Conservation (phyloP, 768 basidiomycete species). For the Tremella fuciformis region DNA sequence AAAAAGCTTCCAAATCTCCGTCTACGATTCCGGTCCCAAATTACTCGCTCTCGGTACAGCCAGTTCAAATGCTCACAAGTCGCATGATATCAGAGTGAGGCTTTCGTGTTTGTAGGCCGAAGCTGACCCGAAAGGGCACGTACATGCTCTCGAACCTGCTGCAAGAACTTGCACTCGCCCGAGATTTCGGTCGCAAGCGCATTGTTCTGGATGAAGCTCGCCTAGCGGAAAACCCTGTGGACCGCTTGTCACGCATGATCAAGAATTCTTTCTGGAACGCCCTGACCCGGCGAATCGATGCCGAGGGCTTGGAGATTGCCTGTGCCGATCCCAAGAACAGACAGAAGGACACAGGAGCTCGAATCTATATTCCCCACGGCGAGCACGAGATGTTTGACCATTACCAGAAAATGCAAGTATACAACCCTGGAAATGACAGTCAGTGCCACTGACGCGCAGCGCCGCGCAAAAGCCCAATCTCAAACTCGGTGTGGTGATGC, state of each 20-base stretch:
- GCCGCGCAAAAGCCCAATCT: conserved; percentile 89
- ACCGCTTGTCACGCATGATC: conserved; percentile 95
- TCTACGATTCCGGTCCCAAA: conserved; percentile 95
- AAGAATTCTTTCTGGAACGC: conserved; percentile 98
- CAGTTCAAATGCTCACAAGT: conserved; percentile 96
- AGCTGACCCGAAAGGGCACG: conserved; percentile 65
- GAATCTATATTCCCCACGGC: conserved; percentile 90
- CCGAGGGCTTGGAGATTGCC: conserved; percentile 93
- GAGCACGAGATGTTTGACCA: conserved; percentile 94
- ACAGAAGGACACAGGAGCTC: conserved; percentile 79
- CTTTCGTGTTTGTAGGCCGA: conserved; percentile 1
- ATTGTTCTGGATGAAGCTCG: conserved; percentile 99
- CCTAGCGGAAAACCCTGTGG: conserved; percentile 94
- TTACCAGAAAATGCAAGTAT: conserved; percentile 71
- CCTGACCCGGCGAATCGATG: conserved; percentile 92
- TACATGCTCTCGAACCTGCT: conserved; percentile 98
- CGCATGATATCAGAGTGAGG: conserved; percentile 84
- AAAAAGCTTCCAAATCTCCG: conserved; percentile 63
- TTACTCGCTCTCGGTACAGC: conserved; percentile 93
- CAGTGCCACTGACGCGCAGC: conserved; percentile 28
- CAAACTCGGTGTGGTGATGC: conserved; percentile 84
- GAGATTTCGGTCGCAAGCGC: conserved; percentile 89
- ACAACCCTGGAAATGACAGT: background rate
- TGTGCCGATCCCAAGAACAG: conserved; percentile 98
- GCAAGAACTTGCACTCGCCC: conserved; percentile 95